phyloP scores from a whole-genome alignment of 1,284 basidiomycete species.

The Ceratobasidium sp. region DNA sequence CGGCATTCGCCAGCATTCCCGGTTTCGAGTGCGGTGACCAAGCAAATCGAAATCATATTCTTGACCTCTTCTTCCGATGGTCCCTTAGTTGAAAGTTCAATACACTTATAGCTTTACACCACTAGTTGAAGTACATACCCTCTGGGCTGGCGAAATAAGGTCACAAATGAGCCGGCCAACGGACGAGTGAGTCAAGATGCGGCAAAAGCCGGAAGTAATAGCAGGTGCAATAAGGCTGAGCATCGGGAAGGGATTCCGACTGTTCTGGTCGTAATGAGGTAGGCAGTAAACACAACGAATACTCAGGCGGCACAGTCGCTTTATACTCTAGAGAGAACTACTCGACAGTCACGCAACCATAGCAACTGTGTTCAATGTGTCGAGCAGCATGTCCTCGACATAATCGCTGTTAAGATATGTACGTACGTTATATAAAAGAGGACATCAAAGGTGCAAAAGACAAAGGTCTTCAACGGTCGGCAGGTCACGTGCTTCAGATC shows the following conservation, averaged over 20 bases:
- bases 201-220: background rate
- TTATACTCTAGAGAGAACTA: background rate
- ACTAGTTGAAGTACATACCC: too few relatives aligned
- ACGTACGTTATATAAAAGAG: background rate
- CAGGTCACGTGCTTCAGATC: too few relatives aligned
- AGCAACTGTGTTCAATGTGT: background rate
- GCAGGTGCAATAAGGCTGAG: background rate
- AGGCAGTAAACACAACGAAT: background rate
- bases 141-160: too few relatives aligned
- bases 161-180: too few relatives aligned
- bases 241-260: background rate
- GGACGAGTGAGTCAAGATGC: background rate
- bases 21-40: background rate
- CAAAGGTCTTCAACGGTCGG: background rate
- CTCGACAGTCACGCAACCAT: background rate
- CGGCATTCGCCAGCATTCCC: background rate
- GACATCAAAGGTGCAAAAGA: slow-evolving; percentile 7
- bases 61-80: background rate
- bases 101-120: too few relatives aligned
- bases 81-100: background rate
- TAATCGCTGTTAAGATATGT: background rate
- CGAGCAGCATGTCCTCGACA: background rate
- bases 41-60: background rate
- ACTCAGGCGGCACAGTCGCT: background rate
- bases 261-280: background rate